Conservation (phyloP, 1,284 basidiomycete genomes). For the Ceratobasidium sp. region DNA sequence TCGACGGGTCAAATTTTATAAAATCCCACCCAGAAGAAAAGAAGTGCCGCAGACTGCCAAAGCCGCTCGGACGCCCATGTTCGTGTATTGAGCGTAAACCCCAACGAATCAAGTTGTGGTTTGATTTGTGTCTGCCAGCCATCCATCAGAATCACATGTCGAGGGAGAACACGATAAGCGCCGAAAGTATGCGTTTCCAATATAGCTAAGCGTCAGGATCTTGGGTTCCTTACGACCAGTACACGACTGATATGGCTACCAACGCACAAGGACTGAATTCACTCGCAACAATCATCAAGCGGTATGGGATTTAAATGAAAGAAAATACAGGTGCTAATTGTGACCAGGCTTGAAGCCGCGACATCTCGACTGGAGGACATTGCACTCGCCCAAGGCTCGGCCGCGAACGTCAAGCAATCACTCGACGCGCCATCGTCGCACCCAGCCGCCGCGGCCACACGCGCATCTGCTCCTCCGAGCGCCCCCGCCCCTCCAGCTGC, state of each 20-base stretch:
- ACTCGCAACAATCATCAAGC: constrained; percentile 79
- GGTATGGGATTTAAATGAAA: constrained; percentile 58
- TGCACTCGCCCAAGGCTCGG: constrained; percentile 58
- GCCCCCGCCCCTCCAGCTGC: constrained; percentile 49
- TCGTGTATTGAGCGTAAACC: constrained; percentile 25
- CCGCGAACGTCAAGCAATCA: constrained; percentile 44
- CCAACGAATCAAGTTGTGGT: background rate
- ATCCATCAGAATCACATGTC: constrained; percentile 30
- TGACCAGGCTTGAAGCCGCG: constrained; percentile 81
- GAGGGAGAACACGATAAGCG: background rate
- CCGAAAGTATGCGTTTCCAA: constrained; percentile 7
- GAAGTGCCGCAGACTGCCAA: constrained; percentile 75
- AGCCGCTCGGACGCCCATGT: constrained; percentile 70
- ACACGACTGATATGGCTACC: constrained; percentile 21
- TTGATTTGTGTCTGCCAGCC: constrained; percentile 15
- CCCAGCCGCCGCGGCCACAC: constrained; percentile 46
- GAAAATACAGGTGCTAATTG: constrained; percentile 21
- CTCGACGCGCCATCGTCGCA: constrained; percentile 43
- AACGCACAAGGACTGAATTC: constrained; percentile 62
- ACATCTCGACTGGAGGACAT: constrained; percentile 95
- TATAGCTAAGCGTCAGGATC: background rate
- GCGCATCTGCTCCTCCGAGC: constrained; percentile 43
- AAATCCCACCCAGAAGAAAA: constrained; percentile 71
- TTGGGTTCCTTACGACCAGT: constrained; percentile 18
- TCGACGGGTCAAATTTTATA: background rate